A percentile compares a stretch with the other conserved stretches of the same genome.
phyloP scores from a whole-genome alignment of 768 basidiomycete genomes.

The Clavulina sp. region DNA sequence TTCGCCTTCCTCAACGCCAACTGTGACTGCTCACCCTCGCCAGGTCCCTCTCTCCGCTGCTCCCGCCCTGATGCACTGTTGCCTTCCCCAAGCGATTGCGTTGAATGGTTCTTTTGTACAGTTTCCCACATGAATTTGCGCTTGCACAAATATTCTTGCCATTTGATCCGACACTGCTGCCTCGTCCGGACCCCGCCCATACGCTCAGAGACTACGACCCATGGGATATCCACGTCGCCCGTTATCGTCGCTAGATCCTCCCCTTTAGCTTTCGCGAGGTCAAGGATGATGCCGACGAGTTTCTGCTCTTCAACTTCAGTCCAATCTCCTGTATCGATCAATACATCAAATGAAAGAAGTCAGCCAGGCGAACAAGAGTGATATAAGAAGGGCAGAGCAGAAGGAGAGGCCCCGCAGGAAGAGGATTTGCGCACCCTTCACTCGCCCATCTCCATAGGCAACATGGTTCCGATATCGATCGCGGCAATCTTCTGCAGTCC shows the following conservation, averaged over 20 bases:
- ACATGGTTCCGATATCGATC: constrained; percentile 79
- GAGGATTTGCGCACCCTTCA: constrained; percentile 27
- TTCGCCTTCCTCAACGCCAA: neutral
- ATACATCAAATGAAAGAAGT: neutral
- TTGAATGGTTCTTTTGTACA: no score
- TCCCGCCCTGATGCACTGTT: neutral
- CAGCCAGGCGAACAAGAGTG: no score
- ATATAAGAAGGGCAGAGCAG: neutral
- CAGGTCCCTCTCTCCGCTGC: no score
- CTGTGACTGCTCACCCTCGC: neutral
- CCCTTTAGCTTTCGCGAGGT: constrained; percentile 17
- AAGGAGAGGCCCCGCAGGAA: no score
- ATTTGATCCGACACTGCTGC: constrained; percentile 80
- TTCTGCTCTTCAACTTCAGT: constrained; percentile 63
- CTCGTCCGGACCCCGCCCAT: constrained; percentile 64
- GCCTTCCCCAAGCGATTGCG: neutral
- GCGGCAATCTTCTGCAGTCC: constrained; percentile 65
- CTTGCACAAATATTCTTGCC: constrained; percentile 29
- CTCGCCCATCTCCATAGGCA: constrained; percentile 43
- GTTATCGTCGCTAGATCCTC: constrained; percentile 55
- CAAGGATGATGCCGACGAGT: constrained; percentile 56
- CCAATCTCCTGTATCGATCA: constrained; percentile 38
- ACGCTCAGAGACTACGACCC: constrained; percentile 54
- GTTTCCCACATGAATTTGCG: no score
- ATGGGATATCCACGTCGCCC: constrained; percentile 45